Base-by-base conservation (phyloP, 768 basidiomycete species). In the Suillus brevipes region DNA sequence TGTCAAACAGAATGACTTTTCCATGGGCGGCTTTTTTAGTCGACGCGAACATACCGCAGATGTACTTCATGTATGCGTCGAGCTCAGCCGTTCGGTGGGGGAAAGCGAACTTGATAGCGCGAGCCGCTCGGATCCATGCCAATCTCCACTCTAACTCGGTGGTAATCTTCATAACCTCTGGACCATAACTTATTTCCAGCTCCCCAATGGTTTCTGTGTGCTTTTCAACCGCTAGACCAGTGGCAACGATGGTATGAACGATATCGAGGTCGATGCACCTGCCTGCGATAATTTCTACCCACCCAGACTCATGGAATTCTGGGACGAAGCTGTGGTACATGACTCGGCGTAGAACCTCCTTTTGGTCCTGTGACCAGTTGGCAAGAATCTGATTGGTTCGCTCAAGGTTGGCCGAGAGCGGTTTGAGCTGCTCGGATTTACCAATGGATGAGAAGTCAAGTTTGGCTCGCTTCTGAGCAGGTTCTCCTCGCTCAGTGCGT, bases 241-340 rank as follows among this genome's bases (percentile, higher is more conserved):
- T 60, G 65, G 70, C 64, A 49, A 68, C 43, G 10, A 62, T 47
- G 5, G 69, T 58, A 65, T 75, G 55, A 59, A 79, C 66, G 13
- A 31, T 40, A 64, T 79, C 71, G 65, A 79, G 71, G 63, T 78
- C 67, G 67, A 79, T 66, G 7, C 67, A 28, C 13, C 65, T 38
- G 2, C 74, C 75, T 8, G 60, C 14, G 43, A 61, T 25, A 56
- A 78, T 70, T 59, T 70, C 65, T 0, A 66, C 65, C 76, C 77
- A 78, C n/a, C 74, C 72, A 0, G 62, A 34, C 28, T 69, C 61
- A 0, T 74, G 76, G 65, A 76, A 75, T 49, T 72, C 42, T 13
- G 75, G 71, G 16, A 8, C 20, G 12, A 28, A 23, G 8, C 16
- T 25, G 16, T 16, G n/a, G 14, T 60, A 42, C 25, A 25, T 45